Percentiles rank a stretch among this genome's conserved stretches.
Conservation (phyloP, 2,329 filamentous ascomycete species). For the Colletotrichum ledebouriae region DNA sequence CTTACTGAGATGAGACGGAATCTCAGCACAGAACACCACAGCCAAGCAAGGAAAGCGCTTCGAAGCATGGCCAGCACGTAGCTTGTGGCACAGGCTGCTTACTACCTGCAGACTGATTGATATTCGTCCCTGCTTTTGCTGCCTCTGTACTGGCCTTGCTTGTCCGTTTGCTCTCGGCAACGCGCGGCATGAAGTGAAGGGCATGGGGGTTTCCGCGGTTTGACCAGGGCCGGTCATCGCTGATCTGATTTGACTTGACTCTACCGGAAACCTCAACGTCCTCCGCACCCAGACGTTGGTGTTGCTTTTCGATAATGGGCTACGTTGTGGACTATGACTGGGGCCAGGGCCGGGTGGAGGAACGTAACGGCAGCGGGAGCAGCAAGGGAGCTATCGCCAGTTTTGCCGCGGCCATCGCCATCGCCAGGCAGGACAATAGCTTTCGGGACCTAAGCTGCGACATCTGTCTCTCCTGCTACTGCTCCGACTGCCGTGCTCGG, state of each 20-base stretch:
- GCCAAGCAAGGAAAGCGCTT: neutral
- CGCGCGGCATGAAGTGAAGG: neutral
- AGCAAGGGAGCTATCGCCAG: neutral
- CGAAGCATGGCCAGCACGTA: neutral
- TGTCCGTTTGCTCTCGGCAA: conserved; percentile 32
- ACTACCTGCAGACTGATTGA: neutral
- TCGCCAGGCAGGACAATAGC: neutral
- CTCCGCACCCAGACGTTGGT: conserved; percentile 24
- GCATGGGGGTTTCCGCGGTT: conserved; percentile 16
- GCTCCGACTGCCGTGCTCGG: conserved; percentile 14
- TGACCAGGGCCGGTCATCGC: conserved; percentile 28
- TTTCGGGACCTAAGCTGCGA: neutral
- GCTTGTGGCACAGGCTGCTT: neutral
- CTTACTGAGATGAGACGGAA: conserved; percentile 5
- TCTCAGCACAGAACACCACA: conserved; percentile 8
- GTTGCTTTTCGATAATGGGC: conserved; percentile 5
- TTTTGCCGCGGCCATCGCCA: conserved; percentile 1
- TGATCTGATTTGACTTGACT: conserved; percentile 25
- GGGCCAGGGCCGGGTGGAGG: conserved; percentile 7
- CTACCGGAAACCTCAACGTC: conserved; percentile 39
- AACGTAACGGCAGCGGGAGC: conserved; percentile 34
- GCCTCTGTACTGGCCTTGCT: conserved; percentile 5
- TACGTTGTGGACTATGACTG: neutral
- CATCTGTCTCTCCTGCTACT: conserved; percentile 13
- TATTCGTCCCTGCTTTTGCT: conserved; percentile 5